These are phyloP conservation scores for Trypanosoma boissoni DNA, from an alignment of 208 protist genomes.

Conservation along the genomic window DNA sequence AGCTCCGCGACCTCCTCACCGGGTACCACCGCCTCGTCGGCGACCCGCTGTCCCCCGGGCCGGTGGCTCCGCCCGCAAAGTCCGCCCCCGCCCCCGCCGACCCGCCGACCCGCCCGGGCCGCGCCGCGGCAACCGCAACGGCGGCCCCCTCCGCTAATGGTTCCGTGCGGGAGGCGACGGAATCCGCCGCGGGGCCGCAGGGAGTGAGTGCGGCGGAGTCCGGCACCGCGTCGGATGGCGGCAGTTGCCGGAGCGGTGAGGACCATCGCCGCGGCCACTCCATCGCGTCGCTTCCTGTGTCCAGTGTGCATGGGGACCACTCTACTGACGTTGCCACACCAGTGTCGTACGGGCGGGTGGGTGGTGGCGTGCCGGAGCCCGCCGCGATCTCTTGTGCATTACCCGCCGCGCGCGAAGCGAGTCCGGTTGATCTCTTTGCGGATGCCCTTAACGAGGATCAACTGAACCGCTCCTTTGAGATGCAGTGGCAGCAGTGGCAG, in stretches of 20 bases:
- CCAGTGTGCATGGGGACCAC: conserved; percentile 23
- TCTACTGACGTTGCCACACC: conserved; percentile 23
- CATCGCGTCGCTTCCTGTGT: conserved; percentile 17
- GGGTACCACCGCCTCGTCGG: conserved; percentile 14
- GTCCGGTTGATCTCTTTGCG: conserved; percentile 24
- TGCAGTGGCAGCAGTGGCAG: conserved; percentile 12
- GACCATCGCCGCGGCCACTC: not conserved
- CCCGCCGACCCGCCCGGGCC: too few species aligned
- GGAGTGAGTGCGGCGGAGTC: not conserved
- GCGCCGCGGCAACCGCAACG: not conserved
- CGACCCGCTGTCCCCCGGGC: not conserved
- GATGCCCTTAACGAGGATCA: conserved; percentile 27
- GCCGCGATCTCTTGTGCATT: not conserved
- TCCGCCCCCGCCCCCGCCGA: too few species aligned
- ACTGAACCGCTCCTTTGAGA: conserved; percentile 22
- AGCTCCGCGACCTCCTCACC: conserved; percentile 19
- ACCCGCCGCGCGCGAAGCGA: not conserved
- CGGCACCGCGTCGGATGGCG: not conserved
- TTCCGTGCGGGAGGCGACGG: too few species aligned
- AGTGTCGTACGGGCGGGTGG: conserved; percentile 7
- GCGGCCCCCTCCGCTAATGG: not conserved
- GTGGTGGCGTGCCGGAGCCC: not conserved
- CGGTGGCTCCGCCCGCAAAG: not conserved
- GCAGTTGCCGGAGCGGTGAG: not conserved
- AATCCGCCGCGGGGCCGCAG: not conserved